Conservation (phyloP, 1,139 yeast species). For the Magnusiomyces clavatus region DNA sequence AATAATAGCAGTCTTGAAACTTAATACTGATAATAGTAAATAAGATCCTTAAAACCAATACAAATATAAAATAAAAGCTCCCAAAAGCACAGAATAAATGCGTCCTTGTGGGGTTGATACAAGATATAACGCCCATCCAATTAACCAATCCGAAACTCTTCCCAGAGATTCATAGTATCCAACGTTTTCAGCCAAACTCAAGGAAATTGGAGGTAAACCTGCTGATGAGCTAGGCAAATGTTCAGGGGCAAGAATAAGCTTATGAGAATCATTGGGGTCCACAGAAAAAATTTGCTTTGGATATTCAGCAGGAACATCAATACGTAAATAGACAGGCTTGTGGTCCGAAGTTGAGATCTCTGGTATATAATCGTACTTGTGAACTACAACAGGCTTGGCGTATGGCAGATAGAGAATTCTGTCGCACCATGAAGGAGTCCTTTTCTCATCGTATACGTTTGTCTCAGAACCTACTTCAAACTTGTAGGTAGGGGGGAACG, state of each 20-base stretch:
- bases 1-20: too few species aligned
- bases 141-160: conserved; percentile 18
- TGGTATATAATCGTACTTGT: conserved; percentile 40
- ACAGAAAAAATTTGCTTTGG: conserved; percentile 21
- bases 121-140: conserved; percentile 22
- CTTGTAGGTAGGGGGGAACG: conserved; percentile 74
- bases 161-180: conserved; percentile 12
- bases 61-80: too few species aligned
- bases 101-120: conserved; percentile 18
- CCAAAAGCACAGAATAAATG: neutral
- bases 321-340: conserved; percentile 40
- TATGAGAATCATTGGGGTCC: conserved; percentile 5
- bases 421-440: conserved; percentile 89
- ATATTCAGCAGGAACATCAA: conserved; percentile 43
- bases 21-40: too few species aligned
- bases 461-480: conserved; percentile 36
- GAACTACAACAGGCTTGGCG: conserved; percentile 21
- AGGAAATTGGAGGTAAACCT: conserved; percentile 7
- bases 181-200: conserved; percentile 13
- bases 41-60: too few species aligned
- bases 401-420: conserved; percentile 57
- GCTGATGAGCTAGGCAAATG: conserved; percentile 7
- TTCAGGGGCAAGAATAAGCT: conserved; percentile 14
- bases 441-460: conserved; percentile 46
- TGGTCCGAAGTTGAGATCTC: conserved; percentile 40